phyloP scores from a whole-genome alignment of 1,284 basidiomycete genomes.

The Irpex rosettiformis region DNA sequence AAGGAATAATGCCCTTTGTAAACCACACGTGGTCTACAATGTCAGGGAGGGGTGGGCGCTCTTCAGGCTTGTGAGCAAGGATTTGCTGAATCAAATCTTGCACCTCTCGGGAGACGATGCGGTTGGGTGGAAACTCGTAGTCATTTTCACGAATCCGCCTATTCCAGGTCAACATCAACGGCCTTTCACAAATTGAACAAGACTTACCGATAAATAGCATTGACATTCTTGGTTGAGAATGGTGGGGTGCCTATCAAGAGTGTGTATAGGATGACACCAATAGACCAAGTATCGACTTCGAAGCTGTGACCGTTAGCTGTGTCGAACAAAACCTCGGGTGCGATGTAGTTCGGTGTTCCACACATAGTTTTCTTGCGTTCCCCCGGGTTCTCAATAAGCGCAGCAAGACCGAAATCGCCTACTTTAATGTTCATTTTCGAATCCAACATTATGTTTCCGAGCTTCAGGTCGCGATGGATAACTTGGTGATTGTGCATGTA shows the following conservation, averaged over 20 bases:
- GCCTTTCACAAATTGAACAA: background rate
- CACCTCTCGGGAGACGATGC: slow-evolving; percentile 68
- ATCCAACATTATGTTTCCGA: slow-evolving; percentile 95
- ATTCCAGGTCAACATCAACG: slow-evolving; percentile 9
- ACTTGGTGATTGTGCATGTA: slow-evolving; percentile 97
- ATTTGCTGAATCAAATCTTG: slow-evolving; percentile 83
- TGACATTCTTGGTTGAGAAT: slow-evolving; percentile 97
- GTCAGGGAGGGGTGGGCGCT: slow-evolving; percentile 81
- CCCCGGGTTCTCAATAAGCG: slow-evolving; percentile 93
- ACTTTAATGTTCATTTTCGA: slow-evolving; percentile 93
- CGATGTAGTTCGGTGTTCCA: slow-evolving; percentile 98
- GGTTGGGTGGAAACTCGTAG: slow-evolving; percentile 88
- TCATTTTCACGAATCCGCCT: slow-evolving; percentile 93
- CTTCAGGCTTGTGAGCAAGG: slow-evolving; percentile 77
- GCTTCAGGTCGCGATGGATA: slow-evolving; percentile 94
- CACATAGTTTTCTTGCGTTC: slow-evolving; percentile 99
- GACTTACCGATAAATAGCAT: slow-evolving; percentile 85
- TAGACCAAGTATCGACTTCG: slow-evolving; percentile 97
- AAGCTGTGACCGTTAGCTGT: slow-evolving; percentile 96
- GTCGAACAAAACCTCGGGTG: slow-evolving; percentile 96
- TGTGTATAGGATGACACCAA: slow-evolving; percentile 97
- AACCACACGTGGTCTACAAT: slow-evolving; percentile 91
- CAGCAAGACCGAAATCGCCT: slow-evolving; percentile 96
- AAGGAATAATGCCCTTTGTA: slow-evolving; percentile 76
- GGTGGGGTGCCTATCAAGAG: slow-evolving; percentile 92